phyloP scores from a whole-genome alignment of 2,329 filamentous ascomycete species.

The Pezicula carpinea region DNA sequence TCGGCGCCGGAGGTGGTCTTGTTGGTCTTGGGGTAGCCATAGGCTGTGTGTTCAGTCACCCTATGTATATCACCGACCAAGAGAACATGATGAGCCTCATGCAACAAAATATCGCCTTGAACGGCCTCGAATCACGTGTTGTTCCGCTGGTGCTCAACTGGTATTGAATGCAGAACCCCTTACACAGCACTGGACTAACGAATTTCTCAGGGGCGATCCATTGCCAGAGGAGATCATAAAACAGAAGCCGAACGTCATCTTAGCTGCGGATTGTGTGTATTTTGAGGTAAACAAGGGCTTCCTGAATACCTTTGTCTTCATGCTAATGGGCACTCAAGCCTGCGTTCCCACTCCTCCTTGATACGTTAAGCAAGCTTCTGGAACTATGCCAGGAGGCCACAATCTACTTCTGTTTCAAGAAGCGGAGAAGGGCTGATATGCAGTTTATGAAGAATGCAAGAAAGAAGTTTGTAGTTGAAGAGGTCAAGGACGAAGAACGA shows the following conservation, averaged over 20 bases:
- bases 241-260: slow-evolving; percentile 68
- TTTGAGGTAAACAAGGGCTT: slow-evolving; percentile 52
- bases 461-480: slow-evolving; percentile 60
- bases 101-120: slow-evolving; percentile 81
- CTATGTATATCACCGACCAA: slow-evolving; percentile 84
- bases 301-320: too few species aligned
- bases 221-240: slow-evolving; percentile 48
- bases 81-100: slow-evolving; percentile 80
- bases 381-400: slow-evolving; percentile 61
- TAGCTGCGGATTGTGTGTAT: slow-evolving; percentile 97
- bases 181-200: slow-evolving; percentile 3
- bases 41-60: slow-evolving; percentile 47
- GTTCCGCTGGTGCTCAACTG: slow-evolving; percentile 74
- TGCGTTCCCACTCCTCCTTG: slow-evolving; percentile 80
- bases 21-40: slow-evolving; percentile 64
- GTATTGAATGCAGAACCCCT: slow-evolving; percentile 37
- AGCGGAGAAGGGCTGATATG: slow-evolving; percentile 74
- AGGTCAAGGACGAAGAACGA: slow-evolving; percentile 57
- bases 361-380: slow-evolving; percentile 72
- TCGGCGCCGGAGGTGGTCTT: slow-evolving; percentile 87
- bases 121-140: slow-evolving; percentile 60
- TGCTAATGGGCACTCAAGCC: slow-evolving; percentile 38
- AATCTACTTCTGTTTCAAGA: slow-evolving; percentile 90
- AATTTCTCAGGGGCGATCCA: slow-evolving; percentile 50
- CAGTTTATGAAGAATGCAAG: slow-evolving; percentile 68